Evolutionary conservation across 495 filamentous ascomycete species (phyloP).

Genomic region (Cercophora sp.): DNA sequence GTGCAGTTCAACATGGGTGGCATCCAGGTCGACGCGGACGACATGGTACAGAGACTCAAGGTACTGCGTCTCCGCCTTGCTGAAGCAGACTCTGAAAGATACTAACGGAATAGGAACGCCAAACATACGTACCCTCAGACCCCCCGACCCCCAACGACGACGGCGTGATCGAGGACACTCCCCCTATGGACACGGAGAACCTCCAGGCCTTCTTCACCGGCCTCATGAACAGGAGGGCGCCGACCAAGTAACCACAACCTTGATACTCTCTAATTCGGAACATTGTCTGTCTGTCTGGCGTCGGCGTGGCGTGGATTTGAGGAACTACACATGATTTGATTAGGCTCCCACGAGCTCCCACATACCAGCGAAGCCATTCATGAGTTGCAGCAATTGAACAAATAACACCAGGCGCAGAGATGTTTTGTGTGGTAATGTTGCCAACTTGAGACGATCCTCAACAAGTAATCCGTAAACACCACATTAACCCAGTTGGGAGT

Average conservation of each 20-base stretch:
- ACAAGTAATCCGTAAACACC: too few relatives aligned
- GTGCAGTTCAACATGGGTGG: conserved; percentile 97
- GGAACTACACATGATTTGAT: too few relatives aligned
- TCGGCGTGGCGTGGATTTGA: background rate
- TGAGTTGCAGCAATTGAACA: too few relatives aligned
- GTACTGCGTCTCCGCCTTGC: conserved; percentile 37
- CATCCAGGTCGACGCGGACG: conserved; percentile 94
- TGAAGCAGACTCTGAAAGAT: too few relatives aligned
- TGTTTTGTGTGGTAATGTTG: too few relatives aligned
- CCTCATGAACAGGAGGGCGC: conserved; percentile 39
- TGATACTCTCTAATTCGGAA: background rate
- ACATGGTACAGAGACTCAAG: conserved; percentile 85
- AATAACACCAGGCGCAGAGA: too few relatives aligned
- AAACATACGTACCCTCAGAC: conserved; percentile 39
- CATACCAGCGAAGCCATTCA: too few relatives aligned
- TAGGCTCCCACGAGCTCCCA: too few relatives aligned
- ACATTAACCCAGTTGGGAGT: too few relatives aligned
- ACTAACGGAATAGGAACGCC: conserved; percentile 48
- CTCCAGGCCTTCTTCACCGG: conserved; percentile 48
- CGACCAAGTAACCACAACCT: background rate
- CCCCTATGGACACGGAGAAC: conserved; percentile 44
- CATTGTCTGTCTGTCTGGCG: background rate
- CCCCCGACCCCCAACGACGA: conserved; percentile 29
- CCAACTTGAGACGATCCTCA: too few relatives aligned
- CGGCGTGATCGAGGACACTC: conserved; percentile 24